A percentile compares a stretch with the other conserved stretches of the same genome.
phyloP scores from a whole-genome alignment of 306 rosid genomes.

The Pueraria montana region DNA sequence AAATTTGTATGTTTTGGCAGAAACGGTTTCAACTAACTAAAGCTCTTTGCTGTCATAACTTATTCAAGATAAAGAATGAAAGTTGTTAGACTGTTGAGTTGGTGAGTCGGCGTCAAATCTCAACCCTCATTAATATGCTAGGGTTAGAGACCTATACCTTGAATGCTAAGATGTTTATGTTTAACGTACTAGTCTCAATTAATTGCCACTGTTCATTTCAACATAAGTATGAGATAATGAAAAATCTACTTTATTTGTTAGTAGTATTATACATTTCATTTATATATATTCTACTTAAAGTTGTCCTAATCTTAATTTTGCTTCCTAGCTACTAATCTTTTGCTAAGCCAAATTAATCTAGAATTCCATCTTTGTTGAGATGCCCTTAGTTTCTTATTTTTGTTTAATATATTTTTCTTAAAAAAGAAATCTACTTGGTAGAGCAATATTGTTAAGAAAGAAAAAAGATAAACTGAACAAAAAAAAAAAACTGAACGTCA shows the following conservation, averaged over 20 bases:
- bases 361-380: neutral
- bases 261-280: too few species aligned
- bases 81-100: neutral
- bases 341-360: neutral
- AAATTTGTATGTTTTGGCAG: too few species aligned
- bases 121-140: neutral
- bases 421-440: neutral
- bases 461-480: neutral
- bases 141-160: neutral
- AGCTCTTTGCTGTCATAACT: neutral
- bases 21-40: neutral
- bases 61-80: neutral
- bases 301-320: too few species aligned
- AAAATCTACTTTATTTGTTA: too few species aligned
- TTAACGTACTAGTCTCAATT: neutral
- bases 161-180: neutral
- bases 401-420: neutral
- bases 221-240: neutral
- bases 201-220: neutral
- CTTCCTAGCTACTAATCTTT: too few species aligned
- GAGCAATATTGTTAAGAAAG: neutral
- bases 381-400: too few species aligned
- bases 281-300: too few species aligned
- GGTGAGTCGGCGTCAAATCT: neutral
- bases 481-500: neutral